Percentiles rank a stretch among this genome's conserved stretches.
These are phyloP conservation scores for Nothophaeocryptopus gaeumannii DNA, from an alignment of 2,329 filamentous ascomycete species.

Conservation along the genomic window DNA sequence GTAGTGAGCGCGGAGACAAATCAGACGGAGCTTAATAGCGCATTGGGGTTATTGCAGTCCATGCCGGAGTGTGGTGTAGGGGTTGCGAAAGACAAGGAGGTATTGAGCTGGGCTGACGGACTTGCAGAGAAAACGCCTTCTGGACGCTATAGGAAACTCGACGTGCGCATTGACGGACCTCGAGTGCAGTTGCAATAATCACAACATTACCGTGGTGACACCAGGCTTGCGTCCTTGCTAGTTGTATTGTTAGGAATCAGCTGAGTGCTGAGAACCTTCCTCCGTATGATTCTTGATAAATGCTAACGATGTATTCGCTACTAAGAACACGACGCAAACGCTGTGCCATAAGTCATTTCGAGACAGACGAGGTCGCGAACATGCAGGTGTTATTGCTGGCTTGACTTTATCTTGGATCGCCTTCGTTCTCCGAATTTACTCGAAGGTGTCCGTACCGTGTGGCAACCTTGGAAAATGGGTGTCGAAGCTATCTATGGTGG, in stretches of 20 bases:
- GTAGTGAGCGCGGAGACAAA: too few relatives aligned
- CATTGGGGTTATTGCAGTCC: background rate
- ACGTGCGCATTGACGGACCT: slow-evolving; percentile 21
- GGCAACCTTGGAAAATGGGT: slow-evolving; percentile 6
- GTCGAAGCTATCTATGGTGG: slow-evolving; percentile 18
- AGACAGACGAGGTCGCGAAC: slow-evolving; percentile 12
- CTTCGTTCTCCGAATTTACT: slow-evolving; percentile 15
- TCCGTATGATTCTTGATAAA: too few relatives aligned
- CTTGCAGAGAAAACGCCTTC: slow-evolving; percentile 18
- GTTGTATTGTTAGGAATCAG: slow-evolving; percentile 15
- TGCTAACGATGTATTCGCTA: slow-evolving; percentile 3
- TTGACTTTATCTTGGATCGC: slow-evolving; percentile 11
- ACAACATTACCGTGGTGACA: slow-evolving; percentile 7
- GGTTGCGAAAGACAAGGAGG: background rate
- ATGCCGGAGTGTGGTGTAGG: slow-evolving; percentile 10
- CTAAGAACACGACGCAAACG: slow-evolving; percentile 21
- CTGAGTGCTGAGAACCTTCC: slow-evolving; percentile 8
- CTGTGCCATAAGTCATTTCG: slow-evolving; percentile 16
- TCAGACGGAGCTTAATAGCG: too few relatives aligned
- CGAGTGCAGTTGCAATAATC: slow-evolving; percentile 20
- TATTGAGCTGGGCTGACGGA: background rate
- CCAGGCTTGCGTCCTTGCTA: slow-evolving; percentile 6
- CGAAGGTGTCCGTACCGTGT: slow-evolving; percentile 12
- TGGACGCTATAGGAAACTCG: slow-evolving; percentile 17
- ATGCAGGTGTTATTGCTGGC: slow-evolving; percentile 11